Conservation (phyloP, 805 yeast species). For the Candida ponderosae region DNA sequence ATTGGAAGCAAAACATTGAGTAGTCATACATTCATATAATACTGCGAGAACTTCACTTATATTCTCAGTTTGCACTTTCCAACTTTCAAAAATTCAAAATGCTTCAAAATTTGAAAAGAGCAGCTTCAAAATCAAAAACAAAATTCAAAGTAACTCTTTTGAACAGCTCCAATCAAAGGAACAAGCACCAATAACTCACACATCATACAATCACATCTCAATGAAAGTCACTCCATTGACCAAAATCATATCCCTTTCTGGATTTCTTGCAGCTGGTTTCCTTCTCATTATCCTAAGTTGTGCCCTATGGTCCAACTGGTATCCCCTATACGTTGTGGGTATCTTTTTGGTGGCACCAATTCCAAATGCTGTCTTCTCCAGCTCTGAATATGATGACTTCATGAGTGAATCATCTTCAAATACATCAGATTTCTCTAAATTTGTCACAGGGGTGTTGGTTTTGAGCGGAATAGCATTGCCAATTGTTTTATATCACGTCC, state of each 20-base stretch:
- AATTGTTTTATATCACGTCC: conserved; percentile 65
- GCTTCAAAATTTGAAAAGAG: too few relatives aligned
- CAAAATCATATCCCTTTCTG: conserved; percentile 67
- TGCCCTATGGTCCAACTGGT: conserved; percentile 84
- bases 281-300: conserved; percentile 82
- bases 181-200: too few relatives aligned
- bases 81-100: too few relatives aligned
- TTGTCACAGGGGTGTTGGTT: conserved; percentile 68
- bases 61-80: too few relatives aligned
- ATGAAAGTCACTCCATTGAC: conserved; percentile 51
- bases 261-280: conserved; percentile 83
- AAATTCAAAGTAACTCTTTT: too few relatives aligned
- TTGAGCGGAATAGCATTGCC: conserved; percentile 75
- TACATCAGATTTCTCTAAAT: conserved; percentile 73
- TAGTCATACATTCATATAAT: too few relatives aligned
- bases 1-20: too few relatives aligned
- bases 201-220: too few relatives aligned
- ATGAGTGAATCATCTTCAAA: conserved; percentile 46
- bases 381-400: conserved; percentile 43
- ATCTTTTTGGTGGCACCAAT: conserved; percentile 64
- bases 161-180: too few relatives aligned
- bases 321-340: conserved; percentile 70
- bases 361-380: conserved; percentile 55
- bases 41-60: too few relatives aligned
- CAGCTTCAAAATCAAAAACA: too few relatives aligned